These are phyloP conservation scores for Fraxinus nigra DNA, from an alignment of 305 asterid genomes.

Conservation along the genomic window DNA sequence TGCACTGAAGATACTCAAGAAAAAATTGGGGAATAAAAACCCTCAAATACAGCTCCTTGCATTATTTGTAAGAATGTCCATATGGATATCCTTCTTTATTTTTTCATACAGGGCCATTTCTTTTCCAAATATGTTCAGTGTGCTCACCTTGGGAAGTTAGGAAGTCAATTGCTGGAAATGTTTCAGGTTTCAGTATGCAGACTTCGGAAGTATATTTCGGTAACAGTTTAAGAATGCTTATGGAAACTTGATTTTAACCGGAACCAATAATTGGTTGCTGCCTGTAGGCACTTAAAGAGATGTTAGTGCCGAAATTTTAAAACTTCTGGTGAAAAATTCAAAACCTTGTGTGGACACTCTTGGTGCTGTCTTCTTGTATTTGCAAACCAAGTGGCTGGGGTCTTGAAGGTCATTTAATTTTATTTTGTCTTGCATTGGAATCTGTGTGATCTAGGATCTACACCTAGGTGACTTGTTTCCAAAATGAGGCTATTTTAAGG, in stretches of 20 bases:
- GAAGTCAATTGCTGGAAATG: constrained; percentile 2
- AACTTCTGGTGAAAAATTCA: not conserved
- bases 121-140: not conserved
- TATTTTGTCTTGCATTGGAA: not conserved
- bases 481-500: not conserved
- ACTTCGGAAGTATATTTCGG: not conserved
- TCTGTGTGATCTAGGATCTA: not conserved
- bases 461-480: not conserved
- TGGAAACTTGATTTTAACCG: not conserved
- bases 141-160: not conserved
- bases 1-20: constrained; percentile 80
- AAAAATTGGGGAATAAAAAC: constrained; percentile 71
- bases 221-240: not conserved
- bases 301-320: not conserved
- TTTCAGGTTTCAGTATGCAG: not conserved
- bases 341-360: not conserved
- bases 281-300: not conserved
- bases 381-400: not conserved
- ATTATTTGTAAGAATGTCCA: constrained; percentile 62
- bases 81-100: constrained; percentile 4
- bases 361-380: not conserved
- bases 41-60: constrained; percentile 89
- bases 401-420: not conserved
- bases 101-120: not conserved
- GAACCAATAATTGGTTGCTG: not conserved